Conservation (phyloP, 2,329 filamentous ascomycete species). For the Fusarium sp. region DNA sequence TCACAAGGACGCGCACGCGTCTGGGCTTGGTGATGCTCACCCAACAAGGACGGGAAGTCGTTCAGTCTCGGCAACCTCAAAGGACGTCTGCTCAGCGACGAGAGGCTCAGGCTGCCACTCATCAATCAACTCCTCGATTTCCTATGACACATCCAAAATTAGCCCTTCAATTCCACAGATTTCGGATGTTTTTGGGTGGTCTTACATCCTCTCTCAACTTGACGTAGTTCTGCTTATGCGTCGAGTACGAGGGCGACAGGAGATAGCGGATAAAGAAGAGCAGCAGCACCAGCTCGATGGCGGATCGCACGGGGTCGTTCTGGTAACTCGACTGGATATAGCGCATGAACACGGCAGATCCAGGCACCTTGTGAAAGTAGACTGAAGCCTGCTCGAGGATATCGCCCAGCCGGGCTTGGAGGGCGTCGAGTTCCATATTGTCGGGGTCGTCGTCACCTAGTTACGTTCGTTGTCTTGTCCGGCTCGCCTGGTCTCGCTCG, state of each 20-base stretch:
- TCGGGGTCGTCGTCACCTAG: conserved; percentile 3
- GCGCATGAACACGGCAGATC: conserved; percentile 92
- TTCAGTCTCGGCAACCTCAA: conserved; percentile 88
- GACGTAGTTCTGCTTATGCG: conserved; percentile 89
- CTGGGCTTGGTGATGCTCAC: conserved; percentile 61
- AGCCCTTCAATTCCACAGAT: conserved; percentile 1
- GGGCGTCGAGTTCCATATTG: conserved; percentile 75
- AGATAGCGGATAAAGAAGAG: conserved; percentile 97
- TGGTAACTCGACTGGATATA: conserved; percentile 99
- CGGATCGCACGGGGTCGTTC: conserved; percentile 93
- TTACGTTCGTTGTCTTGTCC: not conserved
- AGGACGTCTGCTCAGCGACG: conserved; percentile 78
- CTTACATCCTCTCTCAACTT: conserved; percentile 83
- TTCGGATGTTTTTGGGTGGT: not conserved
- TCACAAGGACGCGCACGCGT: not conserved
- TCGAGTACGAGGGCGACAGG: conserved; percentile 92
- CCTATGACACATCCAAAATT: conserved; percentile 61
- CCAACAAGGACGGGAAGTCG: conserved; percentile 90
- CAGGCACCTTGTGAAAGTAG: conserved; percentile 90
- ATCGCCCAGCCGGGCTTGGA: conserved; percentile 67
- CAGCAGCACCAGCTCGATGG: conserved; percentile 92
- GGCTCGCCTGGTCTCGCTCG: not conserved
- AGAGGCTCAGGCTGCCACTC: conserved; percentile 97
- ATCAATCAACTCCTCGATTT: conserved; percentile 96
- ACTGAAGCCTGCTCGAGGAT: conserved; percentile 68